Base-by-base conservation (phyloP, 257 asterid species). In the Solanum dulcamara region DNA sequence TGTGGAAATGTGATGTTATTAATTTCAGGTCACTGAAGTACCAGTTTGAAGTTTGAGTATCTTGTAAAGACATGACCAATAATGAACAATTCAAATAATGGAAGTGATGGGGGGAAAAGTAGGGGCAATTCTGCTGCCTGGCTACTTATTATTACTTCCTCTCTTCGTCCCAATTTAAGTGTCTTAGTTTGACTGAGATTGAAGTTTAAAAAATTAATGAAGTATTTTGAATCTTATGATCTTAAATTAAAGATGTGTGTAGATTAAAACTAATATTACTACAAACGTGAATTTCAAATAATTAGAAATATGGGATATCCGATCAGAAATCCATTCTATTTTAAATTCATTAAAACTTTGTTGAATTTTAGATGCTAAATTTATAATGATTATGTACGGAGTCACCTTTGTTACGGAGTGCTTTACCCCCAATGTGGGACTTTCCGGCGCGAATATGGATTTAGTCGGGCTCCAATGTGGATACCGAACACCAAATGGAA, bases 31-130 rank as follows among this genome's bases (percentile, higher is more conserved):
- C 86, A 2, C 37, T 84, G 50, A 38, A 67, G 57, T 68, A 24
- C 87, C 87, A 67, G 20, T 80, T 40, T 22, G 85, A 70, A 38
- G 83, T 50, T 40, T 87, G 79, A 18, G 38, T 0, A 17, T 68
- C 84, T 13, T 62, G 37, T 22, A 35, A 74, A 62, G 37, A 53
- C 87, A 84, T 67, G 35, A 60, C 1, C 79, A 35, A 35, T 13
- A 40, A 13, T 13, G 77, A 30, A 22, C 2, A 37, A n/a, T 28
- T 51, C n/a, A 28, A 48, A 10, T 80, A 46, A 15, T 81, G 84
- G 24, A n/a, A 48, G 22, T 81, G 48, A 55, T 81, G 55, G 84
- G 55, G 84, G 0, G 1, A 35, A n/a, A n/a, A 35, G 30, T 55
- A n/a, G 26, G 24, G 84, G n/a, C 55, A 30, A 30, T 57, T 17